A percentile compares a stretch with the other conserved stretches of the same genome.
Conservation (phyloP, 768 basidiomycete species). For the Suillus subalutaceus region DNA sequence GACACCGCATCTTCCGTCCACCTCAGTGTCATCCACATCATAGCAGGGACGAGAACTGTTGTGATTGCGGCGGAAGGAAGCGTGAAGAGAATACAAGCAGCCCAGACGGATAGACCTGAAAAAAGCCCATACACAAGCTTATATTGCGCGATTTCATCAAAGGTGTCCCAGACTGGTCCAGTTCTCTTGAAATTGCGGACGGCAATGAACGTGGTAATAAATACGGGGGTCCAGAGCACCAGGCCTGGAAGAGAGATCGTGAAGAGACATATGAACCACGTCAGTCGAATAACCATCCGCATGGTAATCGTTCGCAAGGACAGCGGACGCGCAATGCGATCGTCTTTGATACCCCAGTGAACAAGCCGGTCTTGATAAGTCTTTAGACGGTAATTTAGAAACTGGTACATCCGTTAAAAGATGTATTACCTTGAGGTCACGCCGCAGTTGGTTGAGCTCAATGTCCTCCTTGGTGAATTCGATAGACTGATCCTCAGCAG, state of each 20-base stretch:
- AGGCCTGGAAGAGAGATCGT: constrained; percentile 75
- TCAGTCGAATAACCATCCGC: constrained; percentile 65
- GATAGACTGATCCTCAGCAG: constrained; percentile 27
- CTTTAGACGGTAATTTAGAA: constrained; percentile 38
- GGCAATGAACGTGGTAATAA: constrained; percentile 67
- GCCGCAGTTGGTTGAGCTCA: constrained; percentile 39
- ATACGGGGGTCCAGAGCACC: constrained; percentile 81
- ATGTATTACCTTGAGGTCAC: constrained; percentile 61
- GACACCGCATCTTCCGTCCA: constrained; percentile 88
- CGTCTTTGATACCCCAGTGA: constrained; percentile 77
- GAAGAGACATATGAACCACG: constrained; percentile 65
- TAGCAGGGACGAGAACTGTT: constrained; percentile 58
- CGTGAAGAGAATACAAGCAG: constrained; percentile 53
- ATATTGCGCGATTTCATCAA: constrained; percentile 89
- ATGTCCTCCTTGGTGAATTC: constrained; percentile 27
- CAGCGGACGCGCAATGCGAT: constrained; percentile 74
- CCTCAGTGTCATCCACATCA: constrained; percentile 90
- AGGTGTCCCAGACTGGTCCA: constrained; percentile 83
- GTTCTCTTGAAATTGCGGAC: constrained; percentile 79
- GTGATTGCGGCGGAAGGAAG: constrained; percentile 65
- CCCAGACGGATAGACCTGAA: constrained; percentile 73
- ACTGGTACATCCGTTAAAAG: neutral
- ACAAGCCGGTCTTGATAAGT: constrained; percentile 74
- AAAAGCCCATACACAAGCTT: constrained; percentile 83
- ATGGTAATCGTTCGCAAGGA: constrained; percentile 55